A percentile compares a stretch with the other conserved stretches of the same genome.
These are phyloP conservation scores for Kentomonas sorsogonicus DNA, from an alignment of 208 protist species.

Conservation along the genomic window DNA sequence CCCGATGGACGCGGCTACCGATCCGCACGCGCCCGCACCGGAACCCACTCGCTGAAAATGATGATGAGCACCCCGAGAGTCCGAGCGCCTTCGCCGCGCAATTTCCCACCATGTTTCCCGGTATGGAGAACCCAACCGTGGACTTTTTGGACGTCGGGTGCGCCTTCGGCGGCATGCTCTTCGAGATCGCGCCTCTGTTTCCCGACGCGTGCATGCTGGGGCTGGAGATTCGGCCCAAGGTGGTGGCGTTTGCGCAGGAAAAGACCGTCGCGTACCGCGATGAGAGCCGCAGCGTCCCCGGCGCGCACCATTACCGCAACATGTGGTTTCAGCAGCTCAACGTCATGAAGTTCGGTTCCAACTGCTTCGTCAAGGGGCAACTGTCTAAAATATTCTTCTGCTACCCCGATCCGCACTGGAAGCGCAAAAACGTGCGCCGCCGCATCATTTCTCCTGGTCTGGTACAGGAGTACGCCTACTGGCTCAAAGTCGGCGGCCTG, in stretches of 20 bases:
- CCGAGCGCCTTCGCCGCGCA: conserved; percentile 56
- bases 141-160: conserved; percentile 96
- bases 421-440: conserved; percentile 95
- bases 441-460: conserved; percentile 95
- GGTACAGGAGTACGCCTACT: conserved; percentile 96
- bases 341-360: conserved; percentile 97
- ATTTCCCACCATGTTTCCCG: conserved; percentile 34
- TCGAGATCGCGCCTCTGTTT: conserved; percentile 85
- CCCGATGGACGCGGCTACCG: conserved; percentile 83
- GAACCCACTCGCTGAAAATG: conserved; percentile 91
- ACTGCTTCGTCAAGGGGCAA: conserved; percentile 96
- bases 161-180: conserved; percentile 96
- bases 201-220: conserved; percentile 92
- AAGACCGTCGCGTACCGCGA: conserved; percentile 51
- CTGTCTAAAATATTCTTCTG: conserved; percentile 96
- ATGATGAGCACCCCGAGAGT: conserved; percentile 73
- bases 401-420: conserved; percentile 98
- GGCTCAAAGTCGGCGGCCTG: conserved; percentile 89
- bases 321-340: conserved; percentile 94
- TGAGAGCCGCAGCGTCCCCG: conserved; percentile 17
- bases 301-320: conserved; percentile 88
- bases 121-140: conserved; percentile 27
- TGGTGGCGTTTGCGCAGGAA: conserved; percentile 90
- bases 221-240: conserved; percentile 95
- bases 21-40: conserved; percentile 88